Evolutionary conservation across 306 rosid genomes (phyloP), one percentile per base, ranked within the genome.

Genomic region (Quercus suber): DNA sequence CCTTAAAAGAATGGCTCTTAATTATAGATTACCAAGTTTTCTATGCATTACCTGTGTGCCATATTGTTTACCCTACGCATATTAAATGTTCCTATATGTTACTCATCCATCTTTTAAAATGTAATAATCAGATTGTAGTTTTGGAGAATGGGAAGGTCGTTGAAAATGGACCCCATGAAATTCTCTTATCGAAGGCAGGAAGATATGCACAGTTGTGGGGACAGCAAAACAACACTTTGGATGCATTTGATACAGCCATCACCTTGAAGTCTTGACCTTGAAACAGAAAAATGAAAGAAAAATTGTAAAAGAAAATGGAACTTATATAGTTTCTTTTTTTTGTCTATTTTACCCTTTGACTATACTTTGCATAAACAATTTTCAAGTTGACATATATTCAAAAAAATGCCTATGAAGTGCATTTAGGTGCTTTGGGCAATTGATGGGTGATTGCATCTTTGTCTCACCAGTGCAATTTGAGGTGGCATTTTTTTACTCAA

Each of bases 181-280:
- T 76, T 59, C 98, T 95, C 33, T 82, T 95, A 82, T 88, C 89
- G 6, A 87, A 90, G 61, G 92, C 85, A 5, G 99, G 98, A 88
- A 91, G 99, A 89, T 95, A 95, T 81, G 92, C 99, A 20, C 99
- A 95, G 83, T 94, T 95, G 41, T 95, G 99, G 99, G 94, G 89
- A 79, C 98, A 95, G 82, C 99, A 95, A 86, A 92, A 94, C 82
- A 95, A 76, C 87, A 81, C 97, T 21, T 53, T 92, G 21, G 98
- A 95, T 79, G 85, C 90, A 53, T 81, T 88, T 67, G 97, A 94
- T 72, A 60, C 97, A 27, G 88, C 92, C 65, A 78, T 82, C 79
- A 90, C 84, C 83, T 19, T 83, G 55, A 89, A 82, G 78, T 77
- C 85, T 55, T 88, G 78, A 80, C 45, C 53, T 49, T 49, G 53